Evolutionary conservation across 768 basidiomycete genomes (phyloP).

Genomic region (Hericium coralloides): DNA sequence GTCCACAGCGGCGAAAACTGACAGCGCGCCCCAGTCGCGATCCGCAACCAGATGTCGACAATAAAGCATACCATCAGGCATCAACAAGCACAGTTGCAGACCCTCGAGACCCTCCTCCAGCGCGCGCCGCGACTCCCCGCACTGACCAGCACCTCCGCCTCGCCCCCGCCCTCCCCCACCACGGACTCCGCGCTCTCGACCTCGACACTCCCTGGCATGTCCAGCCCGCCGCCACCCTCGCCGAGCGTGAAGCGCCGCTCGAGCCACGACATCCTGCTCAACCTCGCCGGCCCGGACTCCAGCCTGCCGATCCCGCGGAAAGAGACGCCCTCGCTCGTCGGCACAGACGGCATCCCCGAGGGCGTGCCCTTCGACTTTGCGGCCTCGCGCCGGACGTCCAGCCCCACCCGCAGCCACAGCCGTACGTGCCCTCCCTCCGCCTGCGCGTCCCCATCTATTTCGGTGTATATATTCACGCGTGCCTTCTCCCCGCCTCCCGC

Average conservation of each 20-base stretch:
- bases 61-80: slow-evolving; percentile 78
- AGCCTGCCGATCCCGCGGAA: slow-evolving; percentile 61
- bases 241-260: slow-evolving; percentile 41
- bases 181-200: slow-evolving; percentile 20
- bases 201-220: slow-evolving; percentile 6
- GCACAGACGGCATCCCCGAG: slow-evolving; percentile 57
- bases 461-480: not conserved
- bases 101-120: slow-evolving; percentile 58
- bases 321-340: slow-evolving; percentile 28
- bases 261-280: slow-evolving; percentile 63
- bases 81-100: slow-evolving; percentile 71
- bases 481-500: not conserved
- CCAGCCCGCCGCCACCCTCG: not conserved
- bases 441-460: slow-evolving; percentile 4
- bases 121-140: slow-evolving; percentile 56
- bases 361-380: slow-evolving; percentile 60
- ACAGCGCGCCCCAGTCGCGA: slow-evolving; percentile 41
- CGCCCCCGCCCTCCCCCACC: slow-evolving; percentile 27
- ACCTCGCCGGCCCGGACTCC: slow-evolving; percentile 70
- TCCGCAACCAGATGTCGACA: slow-evolving; percentile 73
- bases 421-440: slow-evolving; percentile 42
- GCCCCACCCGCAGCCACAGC: slow-evolving; percentile 72
- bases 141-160: slow-evolving; percentile 25
- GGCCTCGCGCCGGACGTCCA: slow-evolving; percentile 44
- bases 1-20: not conserved